Percentiles rank a stretch among this genome's conserved stretches.
Conservation (phyloP, 139 green algal species). For the Zygnema circumcarinatum region DNA sequence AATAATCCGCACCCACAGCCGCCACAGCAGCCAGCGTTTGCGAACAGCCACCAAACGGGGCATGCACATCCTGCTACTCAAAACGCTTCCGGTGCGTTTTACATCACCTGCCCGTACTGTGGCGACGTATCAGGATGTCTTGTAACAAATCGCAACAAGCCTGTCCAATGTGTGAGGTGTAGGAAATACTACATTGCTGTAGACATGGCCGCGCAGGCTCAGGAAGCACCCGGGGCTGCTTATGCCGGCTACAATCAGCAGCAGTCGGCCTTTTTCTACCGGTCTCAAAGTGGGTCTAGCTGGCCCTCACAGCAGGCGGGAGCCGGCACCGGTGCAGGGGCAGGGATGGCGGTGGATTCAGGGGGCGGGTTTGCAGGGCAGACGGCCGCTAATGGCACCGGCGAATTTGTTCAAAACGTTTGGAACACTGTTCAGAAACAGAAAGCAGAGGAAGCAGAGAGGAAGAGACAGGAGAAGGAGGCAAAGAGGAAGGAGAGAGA, state of each 20-base stretch:
- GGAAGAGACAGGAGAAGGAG: constrained; percentile 4
- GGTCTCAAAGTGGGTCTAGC: neutral
- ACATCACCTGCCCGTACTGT: neutral
- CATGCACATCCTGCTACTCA: neutral
- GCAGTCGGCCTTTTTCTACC: neutral
- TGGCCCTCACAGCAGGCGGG: neutral
- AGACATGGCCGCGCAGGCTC: neutral
- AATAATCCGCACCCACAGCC: neutral
- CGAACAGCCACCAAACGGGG: neutral
- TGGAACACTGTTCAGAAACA: constrained; percentile 30
- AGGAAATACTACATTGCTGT: constrained; percentile 1
- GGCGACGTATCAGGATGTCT: neutral
- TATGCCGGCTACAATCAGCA: neutral
- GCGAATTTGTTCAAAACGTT: constrained; percentile 17
- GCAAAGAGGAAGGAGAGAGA: neutral
- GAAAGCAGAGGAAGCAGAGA: neutral
- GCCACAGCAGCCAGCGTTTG: neutral
- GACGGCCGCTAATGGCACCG: neutral
- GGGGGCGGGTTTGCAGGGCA: neutral
- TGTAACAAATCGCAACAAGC: neutral
- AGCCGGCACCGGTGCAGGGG: neutral
- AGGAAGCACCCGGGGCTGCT: neutral
- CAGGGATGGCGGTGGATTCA: neutral
- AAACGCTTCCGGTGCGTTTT: neutral
- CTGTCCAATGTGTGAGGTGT: neutral